A percentile compares a stretch with the other conserved stretches of the same genome.
phyloP scores from a whole-genome alignment of 164 flowering plant genomes.

The Chloranthus sessilifolius region DNA sequence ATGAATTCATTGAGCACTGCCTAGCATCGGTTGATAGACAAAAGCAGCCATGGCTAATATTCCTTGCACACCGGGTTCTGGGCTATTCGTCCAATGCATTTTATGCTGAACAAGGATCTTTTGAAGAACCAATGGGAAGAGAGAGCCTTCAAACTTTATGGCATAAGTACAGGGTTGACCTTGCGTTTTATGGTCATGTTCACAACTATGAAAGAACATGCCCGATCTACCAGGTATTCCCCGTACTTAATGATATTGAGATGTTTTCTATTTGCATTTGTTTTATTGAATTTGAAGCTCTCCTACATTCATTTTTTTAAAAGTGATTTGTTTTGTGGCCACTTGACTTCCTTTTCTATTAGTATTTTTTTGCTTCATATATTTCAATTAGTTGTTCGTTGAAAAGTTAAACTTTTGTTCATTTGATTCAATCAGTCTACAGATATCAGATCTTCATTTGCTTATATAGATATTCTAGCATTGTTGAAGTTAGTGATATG shows the following conservation, averaged over 20 bases:
- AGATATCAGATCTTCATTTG: no score
- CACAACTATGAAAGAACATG: constrained; percentile 88
- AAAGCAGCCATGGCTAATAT: constrained; percentile 89
- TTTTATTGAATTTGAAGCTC: no score
- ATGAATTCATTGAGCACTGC: constrained; percentile 74
- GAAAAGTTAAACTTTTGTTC: no score
- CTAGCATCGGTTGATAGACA: constrained; percentile 68
- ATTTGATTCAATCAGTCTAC: no score
- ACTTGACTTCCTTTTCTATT: no score
- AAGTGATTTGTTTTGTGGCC: no score
- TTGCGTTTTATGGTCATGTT: constrained; percentile 77
- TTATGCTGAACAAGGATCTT: constrained; percentile 64
- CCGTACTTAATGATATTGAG: background rate
- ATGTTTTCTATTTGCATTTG: constrained; percentile 1
- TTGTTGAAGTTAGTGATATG: no score
- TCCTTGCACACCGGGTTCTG: constrained; percentile 79
- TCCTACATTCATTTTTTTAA: no score
- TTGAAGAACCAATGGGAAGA: constrained; percentile 86
- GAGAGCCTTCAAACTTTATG: constrained; percentile 77
- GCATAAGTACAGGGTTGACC: constrained; percentile 87
- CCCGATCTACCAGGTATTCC: constrained; percentile 77
- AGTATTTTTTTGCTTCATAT: no score
- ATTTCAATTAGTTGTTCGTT: no score
- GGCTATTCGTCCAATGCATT: constrained; percentile 66
- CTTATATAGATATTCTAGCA: no score